Evolutionary conservation across 140 eudicot species (phyloP).

Genomic region (Oenanthe javanica): DNA sequence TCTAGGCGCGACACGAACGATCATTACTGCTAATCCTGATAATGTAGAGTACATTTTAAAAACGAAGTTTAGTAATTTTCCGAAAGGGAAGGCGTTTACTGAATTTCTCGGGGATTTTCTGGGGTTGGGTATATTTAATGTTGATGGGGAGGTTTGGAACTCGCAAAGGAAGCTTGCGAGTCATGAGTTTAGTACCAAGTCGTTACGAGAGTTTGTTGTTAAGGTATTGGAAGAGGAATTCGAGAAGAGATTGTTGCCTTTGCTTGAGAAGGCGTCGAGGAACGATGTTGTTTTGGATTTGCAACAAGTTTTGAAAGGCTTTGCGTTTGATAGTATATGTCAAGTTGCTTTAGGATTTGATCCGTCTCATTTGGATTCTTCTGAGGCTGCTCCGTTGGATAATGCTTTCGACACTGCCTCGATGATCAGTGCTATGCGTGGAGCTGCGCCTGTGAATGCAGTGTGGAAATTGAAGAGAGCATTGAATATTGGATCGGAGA

Average conservation of each 20-base stretch:
- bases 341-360: slow-evolving; percentile 36
- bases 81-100: slow-evolving; percentile 60
- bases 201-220: slow-evolving; percentile 27
- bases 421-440: slow-evolving; percentile 38
- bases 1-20: slow-evolving; percentile 44
- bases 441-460: slow-evolving; percentile 24
- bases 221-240: slow-evolving; percentile 28
- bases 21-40: slow-evolving; percentile 53
- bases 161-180: slow-evolving; percentile 52
- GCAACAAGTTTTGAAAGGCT: slow-evolving; percentile 45
- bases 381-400: slow-evolving; percentile 21
- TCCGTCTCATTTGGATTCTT: slow-evolving; percentile 23
- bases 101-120: slow-evolving; percentile 48
- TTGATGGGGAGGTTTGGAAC: slow-evolving; percentile 56
- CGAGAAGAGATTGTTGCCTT: slow-evolving; percentile 26
- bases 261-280: slow-evolving; percentile 22
- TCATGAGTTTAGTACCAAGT: slow-evolving; percentile 43
- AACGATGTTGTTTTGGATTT: slow-evolving; percentile 25
- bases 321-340: slow-evolving; percentile 52
- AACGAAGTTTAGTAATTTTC: slow-evolving; percentile 53
- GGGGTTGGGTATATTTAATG: slow-evolving; percentile 60
- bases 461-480: slow-evolving; percentile 43
- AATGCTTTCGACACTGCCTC: slow-evolving; percentile 51
- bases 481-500: slow-evolving; percentile 44
- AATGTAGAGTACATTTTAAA: slow-evolving; percentile 68